These are phyloP conservation scores for Phylloporus sp. DNA, from an alignment of 768 basidiomycete genomes.

Conservation along the genomic window DNA sequence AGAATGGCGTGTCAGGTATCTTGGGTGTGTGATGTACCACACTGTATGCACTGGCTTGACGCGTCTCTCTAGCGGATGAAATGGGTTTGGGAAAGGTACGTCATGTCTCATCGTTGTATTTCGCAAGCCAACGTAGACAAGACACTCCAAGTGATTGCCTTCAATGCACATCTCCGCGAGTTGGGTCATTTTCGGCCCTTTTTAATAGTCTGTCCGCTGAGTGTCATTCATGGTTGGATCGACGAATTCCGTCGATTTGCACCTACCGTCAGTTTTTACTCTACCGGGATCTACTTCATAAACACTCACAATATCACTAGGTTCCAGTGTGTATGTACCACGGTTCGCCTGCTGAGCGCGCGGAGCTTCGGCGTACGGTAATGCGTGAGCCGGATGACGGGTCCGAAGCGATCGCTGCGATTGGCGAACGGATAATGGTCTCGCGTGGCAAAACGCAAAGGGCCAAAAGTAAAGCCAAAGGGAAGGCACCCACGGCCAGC, in stretches of 20 bases:
- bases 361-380: conserved; percentile 64
- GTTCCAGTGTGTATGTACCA: conserved; percentile 91
- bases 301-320: conserved; percentile 32
- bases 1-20: conserved; percentile 82
- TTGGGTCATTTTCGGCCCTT: conserved; percentile 68
- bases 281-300: background rate
- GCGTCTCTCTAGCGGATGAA: conserved; percentile 67
- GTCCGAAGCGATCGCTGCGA: conserved; percentile 18
- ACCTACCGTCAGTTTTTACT: conserved; percentile 51
- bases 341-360: conserved; percentile 77
- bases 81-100: conserved; percentile 88
- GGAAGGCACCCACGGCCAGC: conserved; percentile 9
- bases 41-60: conserved; percentile 2
- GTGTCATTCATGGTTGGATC: conserved; percentile 89
- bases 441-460: conserved; percentile 19
- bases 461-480: conserved; percentile 14
- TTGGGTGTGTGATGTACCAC: conserved; percentile 46
- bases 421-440: conserved; percentile 23
- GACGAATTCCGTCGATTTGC: conserved; percentile 84
- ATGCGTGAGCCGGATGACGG: conserved; percentile 39
- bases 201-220: conserved; percentile 88
- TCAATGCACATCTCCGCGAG: conserved; percentile 85
- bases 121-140: conserved; percentile 26
- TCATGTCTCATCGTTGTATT: background rate
- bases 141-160: conserved; percentile 95